phyloP scores from a whole-genome alignment of 768 basidiomycete species.

The Ephemerocybe angulata region DNA sequence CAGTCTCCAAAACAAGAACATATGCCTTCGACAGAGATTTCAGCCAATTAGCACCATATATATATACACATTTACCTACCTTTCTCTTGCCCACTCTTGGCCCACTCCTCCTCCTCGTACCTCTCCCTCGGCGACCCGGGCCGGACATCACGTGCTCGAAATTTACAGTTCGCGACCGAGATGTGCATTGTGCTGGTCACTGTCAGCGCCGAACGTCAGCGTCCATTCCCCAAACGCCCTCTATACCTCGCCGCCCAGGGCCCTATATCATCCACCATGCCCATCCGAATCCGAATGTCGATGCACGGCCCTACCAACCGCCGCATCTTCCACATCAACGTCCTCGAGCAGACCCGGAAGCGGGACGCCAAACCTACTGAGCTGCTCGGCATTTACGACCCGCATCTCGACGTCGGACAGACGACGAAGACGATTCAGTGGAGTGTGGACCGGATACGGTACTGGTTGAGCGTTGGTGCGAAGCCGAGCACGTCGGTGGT shows the following conservation, averaged over 20 bases:
- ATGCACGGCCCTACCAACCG: constrained; percentile 74
- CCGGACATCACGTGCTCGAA: constrained; percentile 17
- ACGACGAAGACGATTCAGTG: constrained; percentile 76
- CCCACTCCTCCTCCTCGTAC: background rate
- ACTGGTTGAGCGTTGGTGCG: constrained; percentile 87
- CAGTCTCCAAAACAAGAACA: too few relatives aligned
- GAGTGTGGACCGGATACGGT: constrained; percentile 86
- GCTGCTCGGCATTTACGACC: constrained; percentile 80
- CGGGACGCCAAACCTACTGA: constrained; percentile 88
- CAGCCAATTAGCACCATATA: too few relatives aligned
- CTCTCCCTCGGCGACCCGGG: constrained; percentile 34
- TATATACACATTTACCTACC: background rate
- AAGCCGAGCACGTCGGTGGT: constrained; percentile 75
- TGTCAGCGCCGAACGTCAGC: background rate
- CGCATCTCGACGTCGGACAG: constrained; percentile 48
- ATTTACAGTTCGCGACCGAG: constrained; percentile 9
- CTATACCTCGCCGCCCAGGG: background rate
- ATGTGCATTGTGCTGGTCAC: too few relatives aligned
- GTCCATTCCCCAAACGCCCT: constrained; percentile 2
- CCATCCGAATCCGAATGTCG: constrained; percentile 81
- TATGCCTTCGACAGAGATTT: too few relatives aligned
- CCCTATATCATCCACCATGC: constrained; percentile 45
- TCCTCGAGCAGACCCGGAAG: constrained; percentile 63
- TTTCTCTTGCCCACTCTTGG: background rate
- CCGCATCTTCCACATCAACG: constrained; percentile 83